Base-by-base conservation (phyloP, 306 rosid genomes). In the Vigna mungo region DNA sequence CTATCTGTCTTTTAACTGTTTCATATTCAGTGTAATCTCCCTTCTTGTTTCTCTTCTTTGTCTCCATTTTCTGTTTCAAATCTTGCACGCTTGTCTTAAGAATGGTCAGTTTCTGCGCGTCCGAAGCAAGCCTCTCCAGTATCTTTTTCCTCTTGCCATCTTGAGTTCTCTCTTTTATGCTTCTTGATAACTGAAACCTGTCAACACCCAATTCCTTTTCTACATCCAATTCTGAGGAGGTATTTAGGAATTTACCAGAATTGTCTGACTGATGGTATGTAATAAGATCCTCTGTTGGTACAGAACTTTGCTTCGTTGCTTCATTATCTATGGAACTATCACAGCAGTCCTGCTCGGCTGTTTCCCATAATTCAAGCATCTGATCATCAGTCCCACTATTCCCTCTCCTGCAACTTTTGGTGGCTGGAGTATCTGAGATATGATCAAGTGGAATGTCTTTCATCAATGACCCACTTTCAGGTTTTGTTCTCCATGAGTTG, bases 401-500 rank as follows among this genome's bases (percentile, higher is more conserved):
- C 72, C 74, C 81, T 83, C 88, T 88, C 84, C 84, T 68, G 87
- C 92, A 20, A 71, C 82, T 85, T 75, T 84, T 87, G 63, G 89
- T 74, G 25, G 71, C 77, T 13, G 92, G 80, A 79, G 25, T 73
- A 74, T 91, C 90, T 11, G 97, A 89, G 77, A 82, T 90, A 69
- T 85, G 98, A 88, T 96, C 99, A 10, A 93, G 94, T 21, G 87
- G 92, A 72, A 96, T 96, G 74, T 96, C 99, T 84, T 96, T 96
- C 96, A 91, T 89, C 87, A 76, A 66, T 53, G 81, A 86, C 46
- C 88, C 90, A 68, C 78, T 82, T 34, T 75, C 94, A 41, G 89
- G 76, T 85, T 81, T 89, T 7, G 84, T 79, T 85, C 66, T 84
- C 82, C 80, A 79, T 20, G 27, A 51, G 80, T 76, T 82, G 74